Conservation (phyloP, 2,329 filamentous ascomycete genomes). For the Magnaporthiopsis poae region DNA sequence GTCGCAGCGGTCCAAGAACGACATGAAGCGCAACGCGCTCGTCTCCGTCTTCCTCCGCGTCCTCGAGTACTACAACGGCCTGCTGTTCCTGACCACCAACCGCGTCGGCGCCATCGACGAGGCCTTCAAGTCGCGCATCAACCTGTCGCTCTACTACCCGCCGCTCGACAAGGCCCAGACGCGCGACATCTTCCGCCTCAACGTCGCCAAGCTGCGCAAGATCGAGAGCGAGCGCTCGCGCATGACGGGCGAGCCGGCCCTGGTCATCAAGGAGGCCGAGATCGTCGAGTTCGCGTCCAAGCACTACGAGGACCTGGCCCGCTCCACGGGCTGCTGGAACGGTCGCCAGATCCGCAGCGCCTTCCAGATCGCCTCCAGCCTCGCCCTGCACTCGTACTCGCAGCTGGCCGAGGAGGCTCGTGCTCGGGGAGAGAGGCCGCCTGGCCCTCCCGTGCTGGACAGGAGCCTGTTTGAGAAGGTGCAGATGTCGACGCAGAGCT, state of each 20-base stretch:
- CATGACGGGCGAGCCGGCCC: background rate
- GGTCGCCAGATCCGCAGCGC: slow-evolving; percentile 31
- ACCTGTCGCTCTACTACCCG: slow-evolving; percentile 33
- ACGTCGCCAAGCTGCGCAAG: slow-evolving; percentile 11
- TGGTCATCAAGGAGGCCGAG: slow-evolving; percentile 8
- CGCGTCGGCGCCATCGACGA: slow-evolving; percentile 31
- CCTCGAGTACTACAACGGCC: slow-evolving; percentile 27
- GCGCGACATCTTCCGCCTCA: slow-evolving; percentile 13
- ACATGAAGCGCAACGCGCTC: slow-evolving; percentile 21
- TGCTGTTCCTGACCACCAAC: slow-evolving; percentile 33
- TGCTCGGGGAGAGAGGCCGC: background rate
- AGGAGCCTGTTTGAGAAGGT: background rate
- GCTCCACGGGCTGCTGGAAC: slow-evolving; percentile 11
- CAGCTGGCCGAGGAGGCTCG: background rate
- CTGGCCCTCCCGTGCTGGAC: background rate
- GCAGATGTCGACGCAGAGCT: background rate
- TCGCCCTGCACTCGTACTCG: slow-evolving; percentile 9
- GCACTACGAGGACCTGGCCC: slow-evolving; percentile 3
- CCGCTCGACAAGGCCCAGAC: slow-evolving; percentile 12
- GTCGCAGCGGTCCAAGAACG: slow-evolving; percentile 12
- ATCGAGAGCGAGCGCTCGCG: slow-evolving; percentile 10
- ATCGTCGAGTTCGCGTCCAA: slow-evolving; percentile 7
- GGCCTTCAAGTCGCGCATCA: slow-evolving; percentile 39
- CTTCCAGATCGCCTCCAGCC: slow-evolving; percentile 17
- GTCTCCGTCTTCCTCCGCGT: slow-evolving; percentile 26